phyloP scores from a whole-genome alignment of 2,329 filamentous ascomycete species.

The Colletotrichum magnum region DNA sequence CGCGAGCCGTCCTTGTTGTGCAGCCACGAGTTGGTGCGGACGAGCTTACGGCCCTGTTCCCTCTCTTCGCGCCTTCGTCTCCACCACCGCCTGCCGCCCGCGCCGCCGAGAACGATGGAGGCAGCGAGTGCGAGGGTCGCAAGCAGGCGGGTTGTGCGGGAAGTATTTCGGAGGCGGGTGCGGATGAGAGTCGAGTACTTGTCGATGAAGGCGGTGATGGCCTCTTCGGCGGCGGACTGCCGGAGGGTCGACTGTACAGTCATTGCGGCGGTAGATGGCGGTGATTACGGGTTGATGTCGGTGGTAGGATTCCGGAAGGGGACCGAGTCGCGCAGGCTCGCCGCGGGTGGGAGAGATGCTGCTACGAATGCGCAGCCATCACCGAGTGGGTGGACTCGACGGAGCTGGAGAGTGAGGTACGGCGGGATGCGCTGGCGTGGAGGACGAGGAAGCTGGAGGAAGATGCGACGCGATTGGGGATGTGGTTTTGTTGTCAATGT shows the following conservation, averaged over 20 bases:
- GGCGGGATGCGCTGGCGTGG: background rate
- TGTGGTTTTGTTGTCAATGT: constrained; percentile 13
- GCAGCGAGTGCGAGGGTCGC: constrained; percentile 82
- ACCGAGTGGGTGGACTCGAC: constrained; percentile 11
- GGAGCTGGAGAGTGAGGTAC: background rate
- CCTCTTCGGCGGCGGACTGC: constrained; percentile 74
- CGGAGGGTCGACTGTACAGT: constrained; percentile 85
- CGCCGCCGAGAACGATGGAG: constrained; percentile 83
- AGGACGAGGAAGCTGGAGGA: constrained; percentile 2
- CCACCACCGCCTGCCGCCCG: constrained; percentile 86
- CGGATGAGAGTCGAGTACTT: constrained; percentile 70
- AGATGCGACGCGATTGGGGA: constrained; percentile 3
- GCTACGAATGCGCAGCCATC: constrained; percentile 38
- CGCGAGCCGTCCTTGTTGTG: constrained; percentile 94
- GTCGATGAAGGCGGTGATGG: constrained; percentile 74
- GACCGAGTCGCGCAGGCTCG: constrained; percentile 38
- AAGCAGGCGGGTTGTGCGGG: constrained; percentile 79
- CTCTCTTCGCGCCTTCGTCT: constrained; percentile 80
- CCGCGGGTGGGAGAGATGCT: constrained; percentile 21
- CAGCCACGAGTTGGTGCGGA: constrained; percentile 93
- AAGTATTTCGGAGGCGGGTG: constrained; percentile 72
- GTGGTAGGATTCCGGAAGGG: background rate
- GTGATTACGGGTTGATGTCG: constrained; percentile 2
- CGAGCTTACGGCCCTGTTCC: constrained; percentile 84
- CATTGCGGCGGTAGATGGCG: constrained; percentile 62